Evolutionary conservation across 805 yeast genomes (phyloP), one percentile per base, ranked within the genome.

Genomic region (Kodamaea kaohsiungensis): DNA sequence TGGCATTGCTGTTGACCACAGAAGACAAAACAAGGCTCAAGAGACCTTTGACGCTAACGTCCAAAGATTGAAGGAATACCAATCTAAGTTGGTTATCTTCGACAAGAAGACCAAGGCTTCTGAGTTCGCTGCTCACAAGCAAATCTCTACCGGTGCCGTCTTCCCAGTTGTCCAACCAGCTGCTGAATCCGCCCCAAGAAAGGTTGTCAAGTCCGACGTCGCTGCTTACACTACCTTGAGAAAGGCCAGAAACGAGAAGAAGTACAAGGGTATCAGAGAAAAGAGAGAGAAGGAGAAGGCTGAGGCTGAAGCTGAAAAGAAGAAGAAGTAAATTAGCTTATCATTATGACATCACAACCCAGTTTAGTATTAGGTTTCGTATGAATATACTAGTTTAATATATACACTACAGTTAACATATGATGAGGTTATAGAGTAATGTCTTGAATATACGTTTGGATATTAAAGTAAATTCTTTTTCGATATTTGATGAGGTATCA

Each of bases 1-100:
- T 70, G 99, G 99, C 80, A 90, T 95, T 73, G 91, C 99, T 70
- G 98, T 93, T 74, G 99, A 95, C 85, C 96, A 90, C 93, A 93
- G 99, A 87, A 92, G 99, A 84, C 93, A 88, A 78, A 95, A 95
- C 96, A 92, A 90, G 85, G 87, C 92, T 71, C 89, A 89, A 71
- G 99, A 92, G 84, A 91, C 89, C 73, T 90, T 91, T 70, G 95
- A 93, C 76, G 81, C 84, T 68, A 95, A 95, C 83, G 98, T 95
- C 72, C 89, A 86, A 78, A 91, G 99, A 86, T 88, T 95, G 79
- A 82, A 89, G 83, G 97, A 90, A 80, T 95, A 91, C 96, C 84
- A 87, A 82, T 82, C 96, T 72, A 92, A 93, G 82, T 85, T 95
- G 79, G 92, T 95, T 71, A 87, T 95, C 75, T 92, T 95, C 84